These are phyloP conservation scores for Chaetoscypha palmicola DNA, from an alignment of 2,329 filamentous ascomycete genomes.

Conservation along the genomic window DNA sequence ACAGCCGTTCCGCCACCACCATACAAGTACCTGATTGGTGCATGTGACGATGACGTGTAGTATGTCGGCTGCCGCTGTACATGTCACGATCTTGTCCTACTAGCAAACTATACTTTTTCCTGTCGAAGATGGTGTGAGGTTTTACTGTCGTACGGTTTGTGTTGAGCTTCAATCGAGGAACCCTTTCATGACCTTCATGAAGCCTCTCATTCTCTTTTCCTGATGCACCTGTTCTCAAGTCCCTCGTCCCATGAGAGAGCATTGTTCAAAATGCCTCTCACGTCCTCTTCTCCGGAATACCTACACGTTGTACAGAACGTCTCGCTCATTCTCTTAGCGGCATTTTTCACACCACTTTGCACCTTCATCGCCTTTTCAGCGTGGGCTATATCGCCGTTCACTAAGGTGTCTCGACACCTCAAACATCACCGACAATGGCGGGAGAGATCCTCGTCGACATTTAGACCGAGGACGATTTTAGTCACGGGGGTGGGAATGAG, in stretches of 20 bases:
- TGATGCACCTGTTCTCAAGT: background rate
- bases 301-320: constrained; percentile 42
- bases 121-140: too few relatives aligned
- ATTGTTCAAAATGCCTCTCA: constrained; percentile 12
- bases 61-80: too few relatives aligned
- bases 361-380: constrained; percentile 15
- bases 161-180: too few relatives aligned
- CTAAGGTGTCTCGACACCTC: constrained; percentile 5
- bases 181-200: background rate
- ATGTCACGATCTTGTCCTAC: background rate
- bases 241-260: background rate
- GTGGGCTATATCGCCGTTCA: constrained; percentile 9
- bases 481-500: constrained; percentile 68
- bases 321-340: constrained; percentile 33
- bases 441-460: constrained; percentile 18
- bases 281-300: constrained; percentile 13
- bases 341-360: constrained; percentile 19
- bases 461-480: constrained; percentile 46
- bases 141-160: too few relatives aligned
- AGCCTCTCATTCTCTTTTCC: background rate
- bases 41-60: constrained; percentile 10
- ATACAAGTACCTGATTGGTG: constrained; percentile 2
- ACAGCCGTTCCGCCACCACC: background rate
- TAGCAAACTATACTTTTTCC: too few relatives aligned
- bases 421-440: constrained; percentile 11